Conservation (phyloP, 225 moss, liverwort and hornwort species). For the Sphagnum contortum region DNA sequence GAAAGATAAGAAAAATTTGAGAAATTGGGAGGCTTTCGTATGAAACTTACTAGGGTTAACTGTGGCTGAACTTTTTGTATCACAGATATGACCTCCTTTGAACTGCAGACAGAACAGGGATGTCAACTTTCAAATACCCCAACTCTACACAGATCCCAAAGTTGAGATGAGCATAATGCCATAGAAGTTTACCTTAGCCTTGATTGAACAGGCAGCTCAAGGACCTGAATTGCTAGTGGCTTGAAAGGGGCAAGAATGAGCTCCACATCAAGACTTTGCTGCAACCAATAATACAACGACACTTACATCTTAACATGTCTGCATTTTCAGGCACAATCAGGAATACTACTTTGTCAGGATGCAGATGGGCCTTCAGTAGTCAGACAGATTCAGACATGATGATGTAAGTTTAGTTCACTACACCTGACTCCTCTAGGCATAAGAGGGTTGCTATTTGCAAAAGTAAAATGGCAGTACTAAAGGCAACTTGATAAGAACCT, state of each 20-base stretch:
- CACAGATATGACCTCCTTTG: conserved; percentile 50
- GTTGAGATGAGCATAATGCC: not conserved
- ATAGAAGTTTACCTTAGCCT: conserved; percentile 37
- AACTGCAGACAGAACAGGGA: conserved; percentile 25
- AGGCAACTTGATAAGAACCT: conserved; percentile 30
- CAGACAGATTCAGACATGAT: no score
- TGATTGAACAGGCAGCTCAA: conserved; percentile 45
- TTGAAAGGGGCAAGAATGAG: conserved; percentile 60
- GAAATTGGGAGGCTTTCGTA: no score
- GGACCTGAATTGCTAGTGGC: conserved; percentile 71
- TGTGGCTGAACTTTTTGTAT: conserved; percentile 58
- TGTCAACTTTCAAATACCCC: not conserved
- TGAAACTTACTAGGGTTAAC: conserved; percentile 27
- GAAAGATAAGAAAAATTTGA: not conserved
- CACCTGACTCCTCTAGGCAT: no score
- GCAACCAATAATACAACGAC: conserved; percentile 14
- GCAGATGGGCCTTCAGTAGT: not conserved
- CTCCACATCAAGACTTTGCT: conserved; percentile 47
- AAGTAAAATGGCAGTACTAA: conserved; percentile 3
- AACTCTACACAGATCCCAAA: no score
- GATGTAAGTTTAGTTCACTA: no score
- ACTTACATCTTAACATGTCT: not conserved
- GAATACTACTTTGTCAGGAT: not conserved
- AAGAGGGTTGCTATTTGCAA: no score
- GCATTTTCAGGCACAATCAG: not conserved